Evolutionary conservation across 352 stramenopile genomes (phyloP).

Genomic region (Pythium guiyangense): DNA sequence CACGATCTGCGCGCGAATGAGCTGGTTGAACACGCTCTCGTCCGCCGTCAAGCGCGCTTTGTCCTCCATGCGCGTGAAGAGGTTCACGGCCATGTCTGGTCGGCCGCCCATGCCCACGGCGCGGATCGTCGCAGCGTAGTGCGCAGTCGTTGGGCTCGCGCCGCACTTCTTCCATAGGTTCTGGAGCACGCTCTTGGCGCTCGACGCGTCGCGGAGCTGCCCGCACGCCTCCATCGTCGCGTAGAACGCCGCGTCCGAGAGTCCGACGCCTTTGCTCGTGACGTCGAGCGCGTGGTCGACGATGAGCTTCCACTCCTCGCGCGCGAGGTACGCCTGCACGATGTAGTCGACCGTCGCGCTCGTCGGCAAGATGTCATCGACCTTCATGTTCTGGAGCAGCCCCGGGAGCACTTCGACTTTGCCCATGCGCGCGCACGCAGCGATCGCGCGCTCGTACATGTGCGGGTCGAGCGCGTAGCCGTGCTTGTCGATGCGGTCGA

Average conservation of each 20-base stretch:
- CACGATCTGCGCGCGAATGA: constrained; percentile 77
- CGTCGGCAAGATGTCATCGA: constrained; percentile 60
- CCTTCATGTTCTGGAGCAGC: constrained; percentile 73
- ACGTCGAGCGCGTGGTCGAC: constrained; percentile 40
- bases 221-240: constrained; percentile 71
- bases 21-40: constrained; percentile 50
- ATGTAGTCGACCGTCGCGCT: constrained; percentile 73
- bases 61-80: constrained; percentile 71
- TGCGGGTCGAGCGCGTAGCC: constrained; percentile 43
- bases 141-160: constrained; percentile 20
- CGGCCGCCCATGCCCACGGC: constrained; percentile 57
- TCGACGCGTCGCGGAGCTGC: constrained; percentile 46
- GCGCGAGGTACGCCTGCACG: constrained; percentile 71
- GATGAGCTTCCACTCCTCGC: constrained; percentile 60
- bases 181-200: constrained; percentile 43
- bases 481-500: constrained; percentile 64
- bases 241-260: constrained; percentile 70
- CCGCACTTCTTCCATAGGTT: constrained; percentile 24
- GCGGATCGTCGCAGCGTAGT: constrained; percentile 62
- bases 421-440: constrained; percentile 69
- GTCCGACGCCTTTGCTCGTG: constrained; percentile 34
- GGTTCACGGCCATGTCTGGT: constrained; percentile 40
- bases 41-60: constrained; percentile 35
- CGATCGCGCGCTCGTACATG: constrained; percentile 84
- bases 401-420: constrained; percentile 74